Conservation (phyloP, 1,139 yeast genomes). For the Geotrichum fermentans region DNA sequence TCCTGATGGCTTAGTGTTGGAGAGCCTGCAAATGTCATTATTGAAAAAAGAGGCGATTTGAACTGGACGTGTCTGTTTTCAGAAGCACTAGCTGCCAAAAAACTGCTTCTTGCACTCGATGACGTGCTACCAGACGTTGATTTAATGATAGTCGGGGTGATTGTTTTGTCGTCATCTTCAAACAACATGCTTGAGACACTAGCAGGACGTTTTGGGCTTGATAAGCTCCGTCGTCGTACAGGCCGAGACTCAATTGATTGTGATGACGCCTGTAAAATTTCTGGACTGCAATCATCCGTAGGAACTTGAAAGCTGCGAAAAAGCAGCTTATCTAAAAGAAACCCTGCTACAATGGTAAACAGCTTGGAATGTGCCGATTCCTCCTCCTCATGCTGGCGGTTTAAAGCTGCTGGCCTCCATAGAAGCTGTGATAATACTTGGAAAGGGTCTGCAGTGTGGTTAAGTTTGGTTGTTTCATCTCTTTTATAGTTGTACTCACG, state of each 20-base stretch:
- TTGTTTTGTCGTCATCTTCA: neutral
- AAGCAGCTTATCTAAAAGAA: neutral
- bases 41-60: neutral
- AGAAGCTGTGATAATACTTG: too few species aligned
- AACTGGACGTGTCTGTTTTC: conserved; percentile 3
- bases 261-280: too few species aligned
- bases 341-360: neutral
- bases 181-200: neutral
- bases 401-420: too few species aligned
- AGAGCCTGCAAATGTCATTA: neutral
- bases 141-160: neutral
- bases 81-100: neutral
- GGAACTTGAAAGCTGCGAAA: neutral
- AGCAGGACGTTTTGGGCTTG: neutral
- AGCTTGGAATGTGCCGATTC: too few species aligned
- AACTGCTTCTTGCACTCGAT: neutral
- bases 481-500: too few species aligned
- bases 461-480: too few species aligned
- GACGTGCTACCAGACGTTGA: neutral
- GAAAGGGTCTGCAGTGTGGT: too few species aligned
- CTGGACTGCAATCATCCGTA: neutral
- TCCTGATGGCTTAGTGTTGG: too few species aligned
- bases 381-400: too few species aligned
- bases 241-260: neutral
- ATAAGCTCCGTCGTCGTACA: neutral